A percentile compares a stretch with the other conserved stretches of the same genome.
These are phyloP conservation scores for Vaccinium darrowii DNA, from an alignment of 148 eudicot species.

Conservation along the genomic window DNA sequence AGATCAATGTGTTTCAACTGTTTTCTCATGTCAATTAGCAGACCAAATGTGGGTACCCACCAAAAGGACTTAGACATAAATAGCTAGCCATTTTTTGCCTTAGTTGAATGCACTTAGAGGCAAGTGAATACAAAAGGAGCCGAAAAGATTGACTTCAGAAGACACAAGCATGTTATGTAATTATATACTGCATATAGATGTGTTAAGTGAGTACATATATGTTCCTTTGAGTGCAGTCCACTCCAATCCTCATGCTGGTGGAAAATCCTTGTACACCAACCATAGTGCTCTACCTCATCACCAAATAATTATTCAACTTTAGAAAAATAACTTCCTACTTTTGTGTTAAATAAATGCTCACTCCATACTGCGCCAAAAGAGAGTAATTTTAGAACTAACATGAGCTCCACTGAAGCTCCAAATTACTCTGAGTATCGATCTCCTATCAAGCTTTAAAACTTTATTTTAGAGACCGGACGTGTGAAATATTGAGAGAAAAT, in stretches of 20 bases:
- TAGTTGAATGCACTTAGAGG: conserved; percentile 16
- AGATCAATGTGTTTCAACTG: conserved; percentile 9
- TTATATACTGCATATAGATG: not conserved
- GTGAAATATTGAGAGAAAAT: no score
- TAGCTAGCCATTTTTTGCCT: not conserved
- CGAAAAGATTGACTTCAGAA: conserved; percentile 52
- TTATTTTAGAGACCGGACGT: no score
- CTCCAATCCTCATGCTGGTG: conserved; percentile 34
- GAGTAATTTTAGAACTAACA: not conserved
- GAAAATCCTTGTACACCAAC: conserved; percentile 31
- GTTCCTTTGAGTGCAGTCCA: conserved; percentile 84
- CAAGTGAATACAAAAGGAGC: conserved; percentile 24
- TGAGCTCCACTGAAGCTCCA: not conserved
- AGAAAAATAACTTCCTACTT: not conserved
- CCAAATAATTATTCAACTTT: not conserved
- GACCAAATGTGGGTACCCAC: conserved; percentile 21
- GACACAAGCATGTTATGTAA: conserved; percentile 27
- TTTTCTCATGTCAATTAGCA: conserved; percentile 11
- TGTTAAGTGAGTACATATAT: conserved; percentile 1
- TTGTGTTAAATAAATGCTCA: not conserved
- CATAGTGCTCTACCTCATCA: not conserved
- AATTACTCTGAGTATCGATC: not conserved
- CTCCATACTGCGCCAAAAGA: not conserved
- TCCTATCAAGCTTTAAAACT: no score
- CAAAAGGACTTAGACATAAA: not conserved